phyloP scores from a whole-genome alignment of 345 rosid species.

The Eutrema yunnanense region DNA sequence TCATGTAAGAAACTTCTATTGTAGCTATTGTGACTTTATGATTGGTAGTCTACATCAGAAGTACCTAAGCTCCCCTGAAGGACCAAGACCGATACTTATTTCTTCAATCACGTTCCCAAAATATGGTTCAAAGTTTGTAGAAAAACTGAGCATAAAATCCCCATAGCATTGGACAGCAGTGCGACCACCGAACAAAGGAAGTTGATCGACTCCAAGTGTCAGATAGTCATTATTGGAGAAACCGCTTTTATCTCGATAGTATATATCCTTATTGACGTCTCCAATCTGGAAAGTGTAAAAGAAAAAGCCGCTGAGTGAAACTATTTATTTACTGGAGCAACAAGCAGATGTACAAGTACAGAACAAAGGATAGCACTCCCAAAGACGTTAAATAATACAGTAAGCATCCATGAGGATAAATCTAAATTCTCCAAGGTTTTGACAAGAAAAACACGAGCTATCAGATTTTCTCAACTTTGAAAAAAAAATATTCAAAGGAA shows the following conservation, averaged over 20 bases:
- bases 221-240: conserved; percentile 57
- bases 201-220: conserved; percentile 61
- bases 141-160: conserved; percentile 54
- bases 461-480: background rate
- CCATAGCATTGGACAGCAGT: conserved; percentile 67
- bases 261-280: conserved; percentile 49
- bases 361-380: background rate
- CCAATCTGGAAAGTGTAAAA: conserved; percentile 42
- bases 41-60: conserved; percentile 11
- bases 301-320: background rate
- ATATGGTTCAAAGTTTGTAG: conserved; percentile 40
- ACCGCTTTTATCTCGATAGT: conserved; percentile 51
- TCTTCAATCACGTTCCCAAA: conserved; percentile 59
- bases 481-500: background rate
- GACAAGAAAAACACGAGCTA: background rate
- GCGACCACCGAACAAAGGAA: conserved; percentile 54
- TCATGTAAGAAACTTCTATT: conserved; percentile 13
- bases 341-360: background rate
- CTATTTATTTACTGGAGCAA: background rate
- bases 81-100: conserved; percentile 68
- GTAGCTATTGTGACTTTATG: background rate
- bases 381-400: background rate
- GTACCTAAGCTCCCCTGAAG: conserved; percentile 66
- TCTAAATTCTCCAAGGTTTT: background rate
- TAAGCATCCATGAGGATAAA: background rate